Conservation (phyloP, 2,329 filamentous ascomycete species). For the Botryotinia globosa region DNA sequence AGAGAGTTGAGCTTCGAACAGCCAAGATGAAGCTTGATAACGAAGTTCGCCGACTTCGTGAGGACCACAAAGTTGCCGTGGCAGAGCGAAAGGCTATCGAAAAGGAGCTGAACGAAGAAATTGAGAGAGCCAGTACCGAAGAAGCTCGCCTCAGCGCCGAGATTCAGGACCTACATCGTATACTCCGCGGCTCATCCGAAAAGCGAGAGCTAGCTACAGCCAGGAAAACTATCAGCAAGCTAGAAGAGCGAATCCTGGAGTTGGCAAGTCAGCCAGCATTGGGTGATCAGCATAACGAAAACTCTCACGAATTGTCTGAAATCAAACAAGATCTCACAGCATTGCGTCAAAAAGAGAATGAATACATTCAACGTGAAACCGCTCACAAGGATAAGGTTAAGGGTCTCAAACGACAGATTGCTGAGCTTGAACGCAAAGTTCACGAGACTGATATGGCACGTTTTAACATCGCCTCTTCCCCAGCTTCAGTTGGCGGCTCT, state of each 20-base stretch:
- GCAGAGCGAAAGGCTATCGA: slow-evolving; percentile 60
- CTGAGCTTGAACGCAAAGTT: slow-evolving; percentile 64
- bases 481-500: slow-evolving; percentile 50
- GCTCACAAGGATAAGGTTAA: slow-evolving; percentile 61
- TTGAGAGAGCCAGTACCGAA: slow-evolving; percentile 63
- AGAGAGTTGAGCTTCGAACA: slow-evolving; percentile 65
- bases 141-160: slow-evolving; percentile 60
- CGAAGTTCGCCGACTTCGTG: slow-evolving; percentile 62
- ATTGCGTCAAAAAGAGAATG: slow-evolving; percentile 62
- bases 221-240: slow-evolving; percentile 60
- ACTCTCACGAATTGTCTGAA: slow-evolving; percentile 54
- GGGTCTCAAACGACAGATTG: slow-evolving; percentile 61
- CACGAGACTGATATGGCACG: slow-evolving; percentile 61
- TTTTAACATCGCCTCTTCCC: slow-evolving; percentile 46
- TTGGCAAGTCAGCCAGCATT: slow-evolving; percentile 43
- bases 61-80: slow-evolving; percentile 58
- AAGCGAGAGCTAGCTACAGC: slow-evolving; percentile 48
- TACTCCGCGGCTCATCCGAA: slow-evolving; percentile 37
- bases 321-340: slow-evolving; percentile 62
- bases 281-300: slow-evolving; percentile 43
- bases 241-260: slow-evolving; percentile 55
- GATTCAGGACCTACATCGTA: slow-evolving; percentile 51
- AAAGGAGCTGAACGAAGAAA: slow-evolving; percentile 61
- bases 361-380: slow-evolving; percentile 63
- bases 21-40: slow-evolving; percentile 65